Evolutionary conservation across 140 eudicot genomes (phyloP).

Genomic region (Senecio squalidus): DNA sequence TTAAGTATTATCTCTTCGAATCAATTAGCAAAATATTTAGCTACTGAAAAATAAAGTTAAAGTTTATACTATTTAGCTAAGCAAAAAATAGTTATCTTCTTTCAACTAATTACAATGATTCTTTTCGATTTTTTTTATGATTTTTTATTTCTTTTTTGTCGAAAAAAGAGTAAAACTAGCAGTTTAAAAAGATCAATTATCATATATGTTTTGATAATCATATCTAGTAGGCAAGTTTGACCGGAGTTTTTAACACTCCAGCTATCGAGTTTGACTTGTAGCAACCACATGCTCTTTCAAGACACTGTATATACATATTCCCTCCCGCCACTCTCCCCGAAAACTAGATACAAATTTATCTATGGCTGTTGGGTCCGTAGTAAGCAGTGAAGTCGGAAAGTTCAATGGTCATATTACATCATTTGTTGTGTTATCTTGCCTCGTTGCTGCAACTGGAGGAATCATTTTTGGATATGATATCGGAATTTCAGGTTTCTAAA

Average conservation of each 20-base stretch:
- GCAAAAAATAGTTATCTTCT: too few relatives aligned
- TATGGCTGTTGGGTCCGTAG: slow-evolving; percentile 42
- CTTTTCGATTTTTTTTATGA: too few relatives aligned
- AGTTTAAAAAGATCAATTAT: background rate
- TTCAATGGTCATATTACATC: slow-evolving; percentile 48
- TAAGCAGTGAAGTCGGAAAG: slow-evolving; percentile 7
- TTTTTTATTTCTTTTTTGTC: too few relatives aligned
- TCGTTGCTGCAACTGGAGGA: slow-evolving; percentile 74
- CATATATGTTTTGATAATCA: background rate
- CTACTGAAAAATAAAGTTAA: too few relatives aligned
- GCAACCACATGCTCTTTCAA: too few relatives aligned
- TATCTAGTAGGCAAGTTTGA: slow-evolving; percentile 28
- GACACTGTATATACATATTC: too few relatives aligned
- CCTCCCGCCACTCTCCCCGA: background rate
- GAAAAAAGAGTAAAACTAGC: background rate
- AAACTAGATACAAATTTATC: slow-evolving; percentile 1
- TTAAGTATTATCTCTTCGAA: too few relatives aligned
- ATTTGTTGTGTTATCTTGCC: slow-evolving; percentile 52
- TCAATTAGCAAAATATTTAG: too few relatives aligned
- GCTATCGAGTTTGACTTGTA: slow-evolving; percentile 18
- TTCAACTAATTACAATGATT: too few relatives aligned
- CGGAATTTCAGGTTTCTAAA: slow-evolving; percentile 45
- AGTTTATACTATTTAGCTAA: too few relatives aligned
- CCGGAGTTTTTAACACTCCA: slow-evolving; percentile 14
- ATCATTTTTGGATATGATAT: slow-evolving; percentile 66